A percentile compares a stretch with the other conserved stretches of the same genome.
phyloP scores from a whole-genome alignment of 495 filamentous ascomycete genomes.

The Hyaloscypha bicolor region DNA sequence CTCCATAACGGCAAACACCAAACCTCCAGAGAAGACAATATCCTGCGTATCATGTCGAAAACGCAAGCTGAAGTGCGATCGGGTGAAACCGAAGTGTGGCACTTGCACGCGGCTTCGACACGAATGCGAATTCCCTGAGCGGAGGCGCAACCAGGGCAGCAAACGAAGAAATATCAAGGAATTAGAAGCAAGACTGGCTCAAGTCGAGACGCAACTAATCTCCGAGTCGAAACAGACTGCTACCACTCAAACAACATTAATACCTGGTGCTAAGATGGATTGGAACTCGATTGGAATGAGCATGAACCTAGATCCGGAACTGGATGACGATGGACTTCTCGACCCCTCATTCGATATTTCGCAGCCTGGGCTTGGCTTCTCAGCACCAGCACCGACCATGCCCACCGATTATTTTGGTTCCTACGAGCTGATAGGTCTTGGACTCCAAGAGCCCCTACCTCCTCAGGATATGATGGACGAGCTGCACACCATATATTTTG shows the following conservation, averaged over 20 bases:
- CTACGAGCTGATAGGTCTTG: constrained; percentile 92
- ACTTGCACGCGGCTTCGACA: constrained; percentile 88
- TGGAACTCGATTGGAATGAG: constrained; percentile 38
- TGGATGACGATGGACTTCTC: constrained; percentile 17
- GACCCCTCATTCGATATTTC: constrained; percentile 22
- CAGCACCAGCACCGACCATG: constrained; percentile 4
- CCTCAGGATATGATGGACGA: constrained; percentile 85
- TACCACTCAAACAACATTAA: constrained; percentile 12
- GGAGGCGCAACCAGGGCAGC: constrained; percentile 91
- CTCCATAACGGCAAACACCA: constrained; percentile 9
- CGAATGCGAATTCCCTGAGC: constrained; percentile 92
- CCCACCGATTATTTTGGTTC: constrained; percentile 49
- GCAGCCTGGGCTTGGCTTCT: constrained; percentile 10
- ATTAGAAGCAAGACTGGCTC: constrained; percentile 77
- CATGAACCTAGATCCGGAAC: constrained; percentile 21
- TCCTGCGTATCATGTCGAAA: constrained; percentile 94
- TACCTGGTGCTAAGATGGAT: constrained; percentile 10
- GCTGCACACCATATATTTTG: constrained; percentile 87
- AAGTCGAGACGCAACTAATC: constrained; percentile 30
- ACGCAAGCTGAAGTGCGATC: constrained; percentile 84
- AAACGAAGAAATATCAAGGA: constrained; percentile 98
- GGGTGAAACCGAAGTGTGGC: constrained; percentile 79
- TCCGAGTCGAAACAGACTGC: constrained; percentile 16
- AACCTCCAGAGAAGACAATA: constrained; percentile 66
- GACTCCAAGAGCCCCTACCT: constrained; percentile 87